phyloP scores from a whole-genome alignment of 2,329 filamentous ascomycete genomes.

The Alternaria ethzedia region DNA sequence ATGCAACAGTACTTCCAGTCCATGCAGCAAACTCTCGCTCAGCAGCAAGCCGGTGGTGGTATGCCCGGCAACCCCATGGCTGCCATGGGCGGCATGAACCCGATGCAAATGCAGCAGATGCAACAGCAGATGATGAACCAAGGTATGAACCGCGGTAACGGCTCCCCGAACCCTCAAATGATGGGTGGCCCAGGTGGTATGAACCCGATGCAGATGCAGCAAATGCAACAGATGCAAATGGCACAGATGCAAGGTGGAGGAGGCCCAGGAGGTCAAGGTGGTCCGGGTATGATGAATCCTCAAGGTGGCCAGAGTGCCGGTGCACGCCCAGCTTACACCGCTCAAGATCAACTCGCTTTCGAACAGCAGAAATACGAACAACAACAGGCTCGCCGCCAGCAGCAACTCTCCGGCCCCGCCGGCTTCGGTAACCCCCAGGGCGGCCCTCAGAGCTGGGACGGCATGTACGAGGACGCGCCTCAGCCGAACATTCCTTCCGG shows the following conservation, averaged over 20 bases:
- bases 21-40: constrained; percentile 90
- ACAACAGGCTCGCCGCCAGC: constrained; percentile 65
- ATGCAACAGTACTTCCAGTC: constrained; percentile 98
- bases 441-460: constrained; percentile 89
- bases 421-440: constrained; percentile 59
- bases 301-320: constrained; percentile 26
- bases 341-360: constrained; percentile 75
- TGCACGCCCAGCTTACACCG: constrained; percentile 63
- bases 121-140: constrained; percentile 44
- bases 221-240: constrained; percentile 72
- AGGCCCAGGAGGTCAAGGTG: constrained; percentile 37
- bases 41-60: constrained; percentile 49
- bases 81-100: constrained; percentile 66
- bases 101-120: constrained; percentile 55
- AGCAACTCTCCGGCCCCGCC: constrained; percentile 47
- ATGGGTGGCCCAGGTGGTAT: constrained; percentile 59
- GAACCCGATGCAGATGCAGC: constrained; percentile 72
- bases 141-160: constrained; percentile 39
- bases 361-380: constrained; percentile 82
- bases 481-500: constrained; percentile 72
- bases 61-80: constrained; percentile 50
- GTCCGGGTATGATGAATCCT: constrained; percentile 30
- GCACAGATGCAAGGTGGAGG: constrained; percentile 56
- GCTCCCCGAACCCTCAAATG: constrained; percentile 43
- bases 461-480: constrained; percentile 96